A percentile compares a stretch with the other conserved stretches of the same genome.
Evolutionary conservation across 225 moss, liverwort and hornwort species (phyloP).

Genomic region (Physcomitrellopsis africana): DNA sequence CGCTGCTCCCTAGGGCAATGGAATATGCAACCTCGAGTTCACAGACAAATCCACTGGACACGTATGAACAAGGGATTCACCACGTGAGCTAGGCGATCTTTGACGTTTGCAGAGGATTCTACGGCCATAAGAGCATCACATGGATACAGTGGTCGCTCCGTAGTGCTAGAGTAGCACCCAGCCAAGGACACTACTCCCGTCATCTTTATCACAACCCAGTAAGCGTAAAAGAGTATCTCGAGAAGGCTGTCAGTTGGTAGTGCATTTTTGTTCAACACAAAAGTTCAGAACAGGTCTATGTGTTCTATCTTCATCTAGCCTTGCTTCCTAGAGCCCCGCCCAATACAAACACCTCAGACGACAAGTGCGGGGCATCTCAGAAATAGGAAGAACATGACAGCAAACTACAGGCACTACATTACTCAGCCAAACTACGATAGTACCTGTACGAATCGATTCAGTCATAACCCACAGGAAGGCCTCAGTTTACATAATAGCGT

Average conservation of each 20-base stretch:
- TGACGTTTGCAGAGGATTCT: constrained; percentile 12
- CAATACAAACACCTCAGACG: too few species aligned
- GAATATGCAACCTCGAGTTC: too few species aligned
- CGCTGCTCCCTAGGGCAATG: too few species aligned
- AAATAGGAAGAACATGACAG: too few species aligned
- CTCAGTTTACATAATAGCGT: constrained; percentile 35
- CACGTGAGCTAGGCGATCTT: not conserved
- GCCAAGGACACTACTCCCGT: constrained; percentile 20
- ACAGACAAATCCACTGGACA: too few species aligned
- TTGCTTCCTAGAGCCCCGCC: too few species aligned
- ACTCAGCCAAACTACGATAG: too few species aligned
- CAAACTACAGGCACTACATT: too few species aligned
- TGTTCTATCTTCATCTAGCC: constrained; percentile 33
- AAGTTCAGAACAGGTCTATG: constrained; percentile 47
- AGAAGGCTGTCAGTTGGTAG: constrained; percentile 39
- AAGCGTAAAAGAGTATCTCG: too few species aligned
- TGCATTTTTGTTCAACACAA: constrained; percentile 31
- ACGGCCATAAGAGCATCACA: not conserved
- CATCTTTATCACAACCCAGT: not conserved
- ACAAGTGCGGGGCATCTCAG: too few species aligned
- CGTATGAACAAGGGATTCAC: too few species aligned
- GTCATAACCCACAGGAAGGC: not conserved
- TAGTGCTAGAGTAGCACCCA: not conserved
- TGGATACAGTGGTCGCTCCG: not conserved
- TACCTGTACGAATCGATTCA: too few species aligned